These are phyloP conservation scores for Chlamydomonas asymmetrica DNA, from an alignment of 139 green algal genomes.

Conservation along the genomic window DNA sequence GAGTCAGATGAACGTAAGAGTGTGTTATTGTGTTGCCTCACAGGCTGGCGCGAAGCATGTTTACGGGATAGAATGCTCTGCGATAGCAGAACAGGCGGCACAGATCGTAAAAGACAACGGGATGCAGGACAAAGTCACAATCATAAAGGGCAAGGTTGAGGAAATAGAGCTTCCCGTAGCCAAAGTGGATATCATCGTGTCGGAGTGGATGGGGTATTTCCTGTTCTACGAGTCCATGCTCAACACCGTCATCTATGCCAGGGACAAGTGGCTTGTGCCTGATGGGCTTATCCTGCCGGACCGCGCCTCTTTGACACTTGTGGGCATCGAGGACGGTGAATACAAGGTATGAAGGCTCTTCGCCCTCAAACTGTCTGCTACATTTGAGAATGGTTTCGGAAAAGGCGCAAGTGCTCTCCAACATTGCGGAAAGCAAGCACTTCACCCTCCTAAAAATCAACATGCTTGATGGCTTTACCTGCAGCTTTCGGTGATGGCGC, in stretches of 20 bases:
- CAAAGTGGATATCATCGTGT: slow-evolving; percentile 88
- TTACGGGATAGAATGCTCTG: slow-evolving; percentile 89
- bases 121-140: slow-evolving; percentile 72
- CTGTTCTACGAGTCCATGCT: slow-evolving; percentile 91
- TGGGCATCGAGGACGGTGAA: slow-evolving; percentile 89
- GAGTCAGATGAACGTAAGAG: neutral
- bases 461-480: too few species aligned
- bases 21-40: neutral
- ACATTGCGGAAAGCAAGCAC: too few species aligned
- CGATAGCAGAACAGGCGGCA: slow-evolving; percentile 84
- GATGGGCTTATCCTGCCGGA: slow-evolving; percentile 84
- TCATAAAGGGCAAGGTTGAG: slow-evolving; percentile 88
- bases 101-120: slow-evolving; percentile 86
- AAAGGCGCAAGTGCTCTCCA: too few species aligned
- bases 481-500: too few species aligned
- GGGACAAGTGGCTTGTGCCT: slow-evolving; percentile 85
- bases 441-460: too few species aligned
- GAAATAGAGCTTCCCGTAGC: slow-evolving; percentile 68
- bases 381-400: neutral
- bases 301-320: slow-evolving; percentile 63
- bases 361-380: too few species aligned
- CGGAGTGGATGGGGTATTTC: slow-evolving; percentile 94
- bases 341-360: too few species aligned
- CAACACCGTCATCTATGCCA: slow-evolving; percentile 84
- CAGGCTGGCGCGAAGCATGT: slow-evolving; percentile 88